Conservation (phyloP, 75 land plant genomes). For the Picea glauca region DNA sequence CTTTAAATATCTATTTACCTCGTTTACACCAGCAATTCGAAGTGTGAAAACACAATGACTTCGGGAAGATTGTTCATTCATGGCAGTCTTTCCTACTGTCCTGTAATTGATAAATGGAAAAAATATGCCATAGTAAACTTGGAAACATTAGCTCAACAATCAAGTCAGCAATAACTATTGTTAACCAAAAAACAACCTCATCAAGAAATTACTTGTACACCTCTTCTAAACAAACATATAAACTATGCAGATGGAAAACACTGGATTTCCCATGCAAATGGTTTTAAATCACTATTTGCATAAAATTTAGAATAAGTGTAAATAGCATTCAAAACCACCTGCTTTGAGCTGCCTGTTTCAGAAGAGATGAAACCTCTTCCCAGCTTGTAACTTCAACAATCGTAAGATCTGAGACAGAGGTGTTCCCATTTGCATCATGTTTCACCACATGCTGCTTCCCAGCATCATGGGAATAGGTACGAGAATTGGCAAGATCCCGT, state of each 20-base stretch:
- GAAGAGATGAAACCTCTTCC: constrained; percentile 28
- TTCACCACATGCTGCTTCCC: constrained; percentile 21
- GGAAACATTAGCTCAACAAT: background rate
- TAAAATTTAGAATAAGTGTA: no score
- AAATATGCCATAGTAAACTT: background rate
- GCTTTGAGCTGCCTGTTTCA: constrained; percentile 29
- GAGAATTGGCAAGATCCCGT: constrained; percentile 19
- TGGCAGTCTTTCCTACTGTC: constrained; percentile 38
- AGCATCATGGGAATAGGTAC: constrained; percentile 5
- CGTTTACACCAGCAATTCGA: constrained; percentile 29
- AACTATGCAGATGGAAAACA: background rate
- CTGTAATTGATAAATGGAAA: constrained; percentile 10
- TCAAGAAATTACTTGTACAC: background rate
- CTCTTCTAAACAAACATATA: background rate
- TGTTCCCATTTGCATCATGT: constrained; percentile 26
- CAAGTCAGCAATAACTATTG: background rate
- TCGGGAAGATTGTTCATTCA: constrained; percentile 38
- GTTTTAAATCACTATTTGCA: no score
- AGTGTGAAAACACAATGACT: constrained; percentile 39
- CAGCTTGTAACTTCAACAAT: constrained; percentile 26
- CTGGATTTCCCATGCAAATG: no score
- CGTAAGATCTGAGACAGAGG: constrained; percentile 28
- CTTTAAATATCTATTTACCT: constrained; percentile 11
- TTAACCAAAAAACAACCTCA: background rate
- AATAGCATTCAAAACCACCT: constrained; percentile 7